These are phyloP conservation scores for Rhodosporidiobolus odoratus DNA, from an alignment of 768 basidiomycete species.

Conservation along the genomic window DNA sequence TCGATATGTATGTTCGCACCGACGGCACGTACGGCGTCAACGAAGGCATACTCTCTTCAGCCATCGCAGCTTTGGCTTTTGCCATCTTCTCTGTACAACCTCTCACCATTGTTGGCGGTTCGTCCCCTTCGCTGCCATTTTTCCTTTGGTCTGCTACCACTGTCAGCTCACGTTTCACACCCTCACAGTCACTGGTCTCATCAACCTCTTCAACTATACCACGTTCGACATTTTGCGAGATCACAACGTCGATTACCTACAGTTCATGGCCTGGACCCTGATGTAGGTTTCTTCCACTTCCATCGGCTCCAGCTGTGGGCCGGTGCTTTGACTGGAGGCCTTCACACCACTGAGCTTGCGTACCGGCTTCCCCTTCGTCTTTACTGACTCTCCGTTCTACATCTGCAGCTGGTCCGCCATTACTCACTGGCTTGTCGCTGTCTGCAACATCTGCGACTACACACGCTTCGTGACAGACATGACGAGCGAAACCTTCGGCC, in stretches of 20 bases:
- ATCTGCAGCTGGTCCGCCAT: conserved; percentile 44
- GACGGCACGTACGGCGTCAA: conserved; percentile 82
- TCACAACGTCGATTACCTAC: conserved; percentile 41
- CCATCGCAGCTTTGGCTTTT: conserved; percentile 84
- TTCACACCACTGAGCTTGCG: too few species aligned
- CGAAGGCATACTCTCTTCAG: conserved; percentile 74
- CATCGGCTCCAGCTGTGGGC: too few species aligned
- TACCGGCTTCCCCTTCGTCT: neutral
- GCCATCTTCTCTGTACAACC: conserved; percentile 85
- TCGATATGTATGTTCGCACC: conserved; percentile 79
- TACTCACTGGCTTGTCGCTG: conserved; percentile 42
- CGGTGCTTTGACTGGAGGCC: too few species aligned
- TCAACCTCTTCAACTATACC: conserved; percentile 45
- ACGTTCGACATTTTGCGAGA: conserved; percentile 42
- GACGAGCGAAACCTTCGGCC: conserved; percentile 41
- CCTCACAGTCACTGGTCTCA: conserved; percentile 19
- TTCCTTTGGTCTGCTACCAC: neutral
- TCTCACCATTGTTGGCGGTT: conserved; percentile 76
- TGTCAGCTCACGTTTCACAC: neutral
- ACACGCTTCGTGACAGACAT: conserved; percentile 45
- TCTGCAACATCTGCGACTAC: conserved; percentile 42
- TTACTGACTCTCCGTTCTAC: neutral
- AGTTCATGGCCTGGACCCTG: conserved; percentile 43
- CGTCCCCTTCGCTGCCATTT: too few species aligned
- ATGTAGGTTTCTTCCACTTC: conserved; percentile 29